A percentile compares a stretch with the other conserved stretches of the same genome.
Conservation (phyloP, 208 protist genomes). For the Leishmania tarentolae region DNA sequence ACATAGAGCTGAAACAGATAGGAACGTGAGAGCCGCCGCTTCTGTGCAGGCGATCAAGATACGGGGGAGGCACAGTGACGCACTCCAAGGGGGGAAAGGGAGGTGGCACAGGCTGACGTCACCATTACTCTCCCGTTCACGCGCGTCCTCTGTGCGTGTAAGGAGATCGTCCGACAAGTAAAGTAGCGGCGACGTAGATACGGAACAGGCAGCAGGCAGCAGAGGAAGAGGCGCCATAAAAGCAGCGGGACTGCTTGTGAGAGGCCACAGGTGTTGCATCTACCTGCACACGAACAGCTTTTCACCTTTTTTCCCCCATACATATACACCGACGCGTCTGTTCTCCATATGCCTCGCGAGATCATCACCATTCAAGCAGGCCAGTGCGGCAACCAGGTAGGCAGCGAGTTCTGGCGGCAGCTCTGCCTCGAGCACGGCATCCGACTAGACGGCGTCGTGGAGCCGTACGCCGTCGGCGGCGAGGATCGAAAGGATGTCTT, state of each 20-base stretch:
- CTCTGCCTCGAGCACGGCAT: slow-evolving; percentile 99
- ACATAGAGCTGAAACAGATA: neutral
- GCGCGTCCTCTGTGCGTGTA: neutral
- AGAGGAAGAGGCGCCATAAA: neutral
- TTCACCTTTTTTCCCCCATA: too few species aligned
- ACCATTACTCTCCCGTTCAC: neutral
- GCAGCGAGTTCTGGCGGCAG: slow-evolving; percentile 99
- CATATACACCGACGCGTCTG: neutral
- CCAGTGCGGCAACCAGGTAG: slow-evolving; percentile 98
- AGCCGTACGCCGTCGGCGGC: slow-evolving; percentile 93
- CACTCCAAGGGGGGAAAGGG: neutral
- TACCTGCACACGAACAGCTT: neutral
- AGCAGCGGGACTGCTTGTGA: neutral
- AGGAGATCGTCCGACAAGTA: neutral
- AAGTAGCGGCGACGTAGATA: neutral
- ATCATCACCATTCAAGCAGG: slow-evolving; percentile 99
- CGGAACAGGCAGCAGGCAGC: neutral
- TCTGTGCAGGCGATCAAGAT: neutral
- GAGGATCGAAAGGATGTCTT: slow-evolving; percentile 99
- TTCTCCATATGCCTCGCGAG: slow-evolving; percentile 96
- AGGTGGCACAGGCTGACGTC: neutral
- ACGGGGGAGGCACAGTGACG: neutral
- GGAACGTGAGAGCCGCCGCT: neutral
- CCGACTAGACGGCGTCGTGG: slow-evolving; percentile 91
- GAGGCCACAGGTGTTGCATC: neutral